Evolutionary conservation across 2,329 filamentous ascomycete genomes (phyloP), one percentile per base, ranked within the genome.

Genomic region (Microthyrium microscopicum): DNA sequence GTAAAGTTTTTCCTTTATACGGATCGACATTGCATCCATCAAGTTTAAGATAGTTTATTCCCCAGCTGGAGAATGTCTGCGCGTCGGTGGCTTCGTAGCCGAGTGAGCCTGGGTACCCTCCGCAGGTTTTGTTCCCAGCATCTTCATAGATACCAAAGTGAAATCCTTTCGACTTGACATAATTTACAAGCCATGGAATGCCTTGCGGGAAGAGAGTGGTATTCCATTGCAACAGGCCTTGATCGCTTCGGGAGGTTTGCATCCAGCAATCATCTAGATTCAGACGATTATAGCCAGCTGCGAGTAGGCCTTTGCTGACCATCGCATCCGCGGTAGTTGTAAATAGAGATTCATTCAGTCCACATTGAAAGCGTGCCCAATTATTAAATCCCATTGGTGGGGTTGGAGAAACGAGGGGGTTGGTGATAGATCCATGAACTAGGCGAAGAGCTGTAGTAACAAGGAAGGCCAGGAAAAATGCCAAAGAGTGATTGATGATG

Each of bases 111-210:
- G 67, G 62, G 43, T 71, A 73, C 4, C 62, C 61, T 1, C 60
- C 70, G 42, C 70, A 73, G 2, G 66, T 70, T 37, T 44, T 41
- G 12, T 46, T 40, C 26, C 66, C 66, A 1, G 65, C 66, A 46
- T 62, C 64, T 42, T 64, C 64, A 44, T 77, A 77, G 37, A 77
- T 73, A 1, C 73, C 73, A 7, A 74, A 52, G 45, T 76, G 76
- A 27, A 77, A 44, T 2, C 68, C 69, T 40, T 70, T 44, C 2
- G 43, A 50, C 39, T 77, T 72, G 15, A 76, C 58, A 36, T 64
- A 45, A 18, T 64, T 50, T 2, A 68, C 69, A 2, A 66, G 48
- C 1, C 62, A 59, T 6, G 56, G 56, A 39, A 77, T 71, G 1
- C 72, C 73, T 13, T 60, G 51, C 0, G 73, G 72, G 38, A 76